Conservation (phyloP, 108 stramenopile species). For the Nitzschia sp. region DNA sequence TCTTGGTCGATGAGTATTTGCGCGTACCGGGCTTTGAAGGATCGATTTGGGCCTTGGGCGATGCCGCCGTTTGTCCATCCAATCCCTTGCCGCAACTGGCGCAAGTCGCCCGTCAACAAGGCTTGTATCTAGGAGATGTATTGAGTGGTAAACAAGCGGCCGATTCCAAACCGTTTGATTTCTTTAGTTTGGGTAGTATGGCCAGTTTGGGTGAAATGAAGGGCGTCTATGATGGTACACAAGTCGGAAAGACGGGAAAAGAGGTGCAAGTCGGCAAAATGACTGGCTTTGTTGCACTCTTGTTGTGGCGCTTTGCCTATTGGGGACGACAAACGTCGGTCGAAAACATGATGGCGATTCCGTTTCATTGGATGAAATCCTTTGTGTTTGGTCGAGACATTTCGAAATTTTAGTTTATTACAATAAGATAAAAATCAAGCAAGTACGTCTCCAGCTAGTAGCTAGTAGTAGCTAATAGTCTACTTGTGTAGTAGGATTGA, state of each 20-base stretch:
- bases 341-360: slow-evolving; percentile 80
- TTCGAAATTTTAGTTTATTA: slow-evolving; percentile 12
- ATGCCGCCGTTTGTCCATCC: slow-evolving; percentile 65
- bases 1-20: slow-evolving; percentile 86
- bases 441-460: too few species aligned
- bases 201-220: slow-evolving; percentile 74
- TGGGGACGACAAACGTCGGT: slow-evolving; percentile 56
- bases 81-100: slow-evolving; percentile 86
- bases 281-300: slow-evolving; percentile 63
- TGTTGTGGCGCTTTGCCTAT: slow-evolving; percentile 84
- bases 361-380: slow-evolving; percentile 97
- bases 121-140: slow-evolving; percentile 65
- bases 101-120: slow-evolving; percentile 91
- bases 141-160: slow-evolving; percentile 22
- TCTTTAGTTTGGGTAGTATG: slow-evolving; percentile 78
- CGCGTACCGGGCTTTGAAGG: slow-evolving; percentile 84
- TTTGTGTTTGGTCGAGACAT: slow-evolving; percentile 93
- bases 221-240: slow-evolving; percentile 56
- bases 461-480: too few species aligned
- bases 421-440: too few species aligned
- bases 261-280: slow-evolving; percentile 13
- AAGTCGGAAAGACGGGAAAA: slow-evolving; percentile 29
- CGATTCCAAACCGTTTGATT: slow-evolving; percentile 58
- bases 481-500: too few species aligned
- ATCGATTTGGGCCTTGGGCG: slow-evolving; percentile 92